Percentiles rank a stretch among this genome's conserved stretches.
Evolutionary conservation across 331 rosid genomes (phyloP).

Genomic region (Erythrophleum ivorense): DNA sequence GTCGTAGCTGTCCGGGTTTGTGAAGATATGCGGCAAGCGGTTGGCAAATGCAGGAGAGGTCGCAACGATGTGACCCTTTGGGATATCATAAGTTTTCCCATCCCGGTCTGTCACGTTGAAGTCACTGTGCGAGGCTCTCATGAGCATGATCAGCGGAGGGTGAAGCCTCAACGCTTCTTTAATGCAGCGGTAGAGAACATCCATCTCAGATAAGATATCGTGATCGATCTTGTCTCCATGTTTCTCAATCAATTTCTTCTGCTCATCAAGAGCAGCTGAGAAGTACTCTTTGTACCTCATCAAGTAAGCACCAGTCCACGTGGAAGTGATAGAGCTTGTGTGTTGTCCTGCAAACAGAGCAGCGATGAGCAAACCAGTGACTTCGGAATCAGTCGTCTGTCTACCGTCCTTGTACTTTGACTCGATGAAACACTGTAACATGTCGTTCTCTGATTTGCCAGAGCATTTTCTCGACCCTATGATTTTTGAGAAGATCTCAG

Average conservation of each 20-base stretch:
- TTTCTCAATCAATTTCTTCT: slow-evolving; percentile 61
- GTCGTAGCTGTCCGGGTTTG: slow-evolving; percentile 76
- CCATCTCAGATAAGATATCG: slow-evolving; percentile 92
- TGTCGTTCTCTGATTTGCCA: slow-evolving; percentile 71
- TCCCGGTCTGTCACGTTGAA: slow-evolving; percentile 72
- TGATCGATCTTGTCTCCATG: slow-evolving; percentile 82
- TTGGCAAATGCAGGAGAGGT: slow-evolving; percentile 91
- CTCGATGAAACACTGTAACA: slow-evolving; percentile 89
- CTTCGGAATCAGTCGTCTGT: too few species aligned
- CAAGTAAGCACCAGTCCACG: slow-evolving; percentile 96
- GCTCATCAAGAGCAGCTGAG: slow-evolving; percentile 75
- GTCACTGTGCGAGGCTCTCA: slow-evolving; percentile 79
- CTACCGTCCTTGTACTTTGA: slow-evolving; percentile 92
- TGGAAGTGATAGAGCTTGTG: too few species aligned
- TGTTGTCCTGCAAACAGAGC: too few species aligned
- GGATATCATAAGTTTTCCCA: slow-evolving; percentile 82
- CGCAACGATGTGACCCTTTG: slow-evolving; percentile 91
- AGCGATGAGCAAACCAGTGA: too few species aligned
- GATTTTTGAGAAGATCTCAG: slow-evolving; percentile 71
- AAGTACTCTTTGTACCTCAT: slow-evolving; percentile 68
- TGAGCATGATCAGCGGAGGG: slow-evolving; percentile 82
- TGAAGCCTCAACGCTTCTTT: too few species aligned
- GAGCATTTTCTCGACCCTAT: slow-evolving; percentile 65
- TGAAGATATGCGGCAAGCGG: slow-evolving; percentile 72
- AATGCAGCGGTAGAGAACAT: slow-evolving; percentile 71